These are phyloP conservation scores for Sorghum bicolor DNA, from an alignment of 176 grass and related monocot species.

Conservation along the genomic window DNA sequence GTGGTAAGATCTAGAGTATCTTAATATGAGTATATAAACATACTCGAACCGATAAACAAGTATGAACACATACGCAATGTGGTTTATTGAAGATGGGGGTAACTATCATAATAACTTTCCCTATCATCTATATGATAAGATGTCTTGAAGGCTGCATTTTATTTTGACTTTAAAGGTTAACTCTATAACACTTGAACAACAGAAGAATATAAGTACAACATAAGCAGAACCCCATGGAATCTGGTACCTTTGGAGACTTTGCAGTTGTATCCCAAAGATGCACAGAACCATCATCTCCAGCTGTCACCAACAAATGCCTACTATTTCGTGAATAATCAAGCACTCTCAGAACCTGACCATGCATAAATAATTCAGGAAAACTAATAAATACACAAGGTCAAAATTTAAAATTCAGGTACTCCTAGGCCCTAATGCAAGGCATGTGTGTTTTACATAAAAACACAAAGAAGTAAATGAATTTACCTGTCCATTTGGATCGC, in stretches of 20 bases:
- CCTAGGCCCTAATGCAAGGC: not conserved
- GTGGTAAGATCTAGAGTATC: too few species aligned
- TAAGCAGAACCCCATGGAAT: not conserved
- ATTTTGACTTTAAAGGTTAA: not conserved
- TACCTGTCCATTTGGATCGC: constrained; percentile 97
- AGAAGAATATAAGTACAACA: constrained; percentile 16
- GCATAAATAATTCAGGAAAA: constrained; percentile 37
- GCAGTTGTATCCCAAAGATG: constrained; percentile 98
- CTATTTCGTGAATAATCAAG: constrained; percentile 92
- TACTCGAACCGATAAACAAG: too few species aligned
- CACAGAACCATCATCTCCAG: constrained; percentile 97
- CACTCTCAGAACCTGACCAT: constrained; percentile 84
- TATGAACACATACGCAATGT: too few species aligned
- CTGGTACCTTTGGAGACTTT: constrained; percentile 77
- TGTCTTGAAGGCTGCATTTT: constrained; percentile 7
- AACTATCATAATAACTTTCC: constrained; percentile 9
- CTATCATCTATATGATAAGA: not conserved
- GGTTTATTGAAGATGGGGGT: too few species aligned
- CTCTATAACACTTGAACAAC: constrained; percentile 1
- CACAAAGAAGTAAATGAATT: constrained; percentile 24
- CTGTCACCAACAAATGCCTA: constrained; percentile 82
- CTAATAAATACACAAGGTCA: constrained; percentile 22
- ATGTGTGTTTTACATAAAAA: not conserved
- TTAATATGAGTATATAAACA: too few species aligned
- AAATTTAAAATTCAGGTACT: constrained; percentile 24